phyloP scores from a whole-genome alignment of 225 moss, liverwort and hornwort genomes.

The Ulota crispa region DNA sequence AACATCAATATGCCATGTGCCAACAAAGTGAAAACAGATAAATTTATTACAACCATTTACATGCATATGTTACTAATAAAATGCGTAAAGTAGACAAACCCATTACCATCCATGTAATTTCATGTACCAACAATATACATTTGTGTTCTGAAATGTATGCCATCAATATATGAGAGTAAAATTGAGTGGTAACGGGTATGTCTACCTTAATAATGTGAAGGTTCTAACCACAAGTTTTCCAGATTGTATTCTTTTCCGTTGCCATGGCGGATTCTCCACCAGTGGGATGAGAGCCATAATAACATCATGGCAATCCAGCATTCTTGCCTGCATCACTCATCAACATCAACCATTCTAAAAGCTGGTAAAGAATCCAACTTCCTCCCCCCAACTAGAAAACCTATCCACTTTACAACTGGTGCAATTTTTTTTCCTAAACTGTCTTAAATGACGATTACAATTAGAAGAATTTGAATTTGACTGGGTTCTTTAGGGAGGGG shows the following conservation, averaged over 20 bases:
- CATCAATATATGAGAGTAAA: no score
- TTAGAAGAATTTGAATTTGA: neutral
- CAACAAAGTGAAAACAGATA: no score
- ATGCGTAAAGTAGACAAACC: neutral
- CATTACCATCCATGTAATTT: no score
- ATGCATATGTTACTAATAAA: neutral
- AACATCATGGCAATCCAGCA: constrained; percentile 83
- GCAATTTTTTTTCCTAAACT: neutral
- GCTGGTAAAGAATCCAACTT: neutral
- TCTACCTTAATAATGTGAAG: neutral
- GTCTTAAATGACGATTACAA: neutral
- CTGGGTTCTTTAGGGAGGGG: neutral
- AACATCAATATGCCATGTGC: no score
- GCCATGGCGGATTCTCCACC: constrained; percentile 77
- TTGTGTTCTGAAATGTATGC: no score
- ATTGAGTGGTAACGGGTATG: no score
- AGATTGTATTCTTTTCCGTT: constrained; percentile 62
- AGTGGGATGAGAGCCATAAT: constrained; percentile 88
- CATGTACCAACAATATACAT: no score
- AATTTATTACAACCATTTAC: neutral
- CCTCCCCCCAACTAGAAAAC: neutral
- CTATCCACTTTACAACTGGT: neutral
- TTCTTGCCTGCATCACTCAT: constrained; percentile 59
- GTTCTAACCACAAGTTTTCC: constrained; percentile 58
- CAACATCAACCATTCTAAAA: neutral